Percentiles rank a stretch among this genome's conserved stretches.
phyloP scores from a whole-genome alignment of 1,284 basidiomycete genomes.

The Ustilago curta region DNA sequence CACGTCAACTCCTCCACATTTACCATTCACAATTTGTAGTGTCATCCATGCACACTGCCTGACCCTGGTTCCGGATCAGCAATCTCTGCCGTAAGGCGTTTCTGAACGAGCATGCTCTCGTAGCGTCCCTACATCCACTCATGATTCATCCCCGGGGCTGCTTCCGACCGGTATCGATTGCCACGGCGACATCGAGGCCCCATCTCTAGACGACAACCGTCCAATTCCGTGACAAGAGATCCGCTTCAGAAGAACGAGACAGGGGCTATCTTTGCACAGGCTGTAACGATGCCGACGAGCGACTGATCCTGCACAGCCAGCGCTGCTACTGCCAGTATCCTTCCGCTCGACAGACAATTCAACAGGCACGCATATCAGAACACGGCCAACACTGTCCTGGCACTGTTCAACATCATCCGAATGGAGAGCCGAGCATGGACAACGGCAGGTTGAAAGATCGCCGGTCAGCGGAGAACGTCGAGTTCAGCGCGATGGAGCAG shows the following conservation, averaged over 20 bases:
- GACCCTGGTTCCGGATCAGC: no score
- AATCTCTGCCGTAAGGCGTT: neutral
- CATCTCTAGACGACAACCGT: neutral
- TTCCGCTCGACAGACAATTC: neutral
- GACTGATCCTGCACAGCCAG: neutral
- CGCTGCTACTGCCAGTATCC: neutral
- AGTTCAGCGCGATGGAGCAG: constrained; percentile 20
- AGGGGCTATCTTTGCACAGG: neutral
- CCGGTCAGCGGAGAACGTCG: neutral
- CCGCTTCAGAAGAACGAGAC: neutral
- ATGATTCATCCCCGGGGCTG: neutral
- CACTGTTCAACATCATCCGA: neutral
- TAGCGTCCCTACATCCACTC: neutral
- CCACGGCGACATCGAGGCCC: neutral
- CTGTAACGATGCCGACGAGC: neutral
- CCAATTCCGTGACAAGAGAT: no score
- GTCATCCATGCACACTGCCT: neutral
- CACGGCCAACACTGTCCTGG: neutral
- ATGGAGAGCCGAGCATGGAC: constrained; percentile 13
- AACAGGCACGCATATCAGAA: neutral
- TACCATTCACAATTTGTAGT: neutral
- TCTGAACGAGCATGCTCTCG: neutral
- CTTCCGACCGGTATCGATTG: neutral
- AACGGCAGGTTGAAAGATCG: neutral
- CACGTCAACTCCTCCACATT: constrained; percentile 23